A percentile compares a stretch with the other conserved stretches of the same genome.
Evolutionary conservation across 768 basidiomycete genomes (phyloP).

Genomic region (Podaxis mareebaensis): DNA sequence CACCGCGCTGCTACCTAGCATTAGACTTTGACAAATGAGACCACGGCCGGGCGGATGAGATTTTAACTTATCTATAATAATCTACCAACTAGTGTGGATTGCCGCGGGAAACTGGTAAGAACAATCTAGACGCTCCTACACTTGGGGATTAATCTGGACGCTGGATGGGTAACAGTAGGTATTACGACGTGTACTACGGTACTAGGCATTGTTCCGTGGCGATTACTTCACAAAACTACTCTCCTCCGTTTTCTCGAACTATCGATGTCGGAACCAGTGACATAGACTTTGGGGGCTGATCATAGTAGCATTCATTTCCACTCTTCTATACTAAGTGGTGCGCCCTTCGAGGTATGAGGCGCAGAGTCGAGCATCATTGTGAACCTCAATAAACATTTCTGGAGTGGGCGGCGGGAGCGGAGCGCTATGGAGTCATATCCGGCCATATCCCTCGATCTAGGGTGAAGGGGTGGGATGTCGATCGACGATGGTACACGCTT

Average conservation of each 20-base stretch:
- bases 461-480: background rate
- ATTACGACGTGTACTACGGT: background rate
- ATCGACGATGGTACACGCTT: background rate
- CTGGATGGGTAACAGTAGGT: background rate
- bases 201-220: background rate
- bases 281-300: background rate
- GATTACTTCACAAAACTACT: background rate
- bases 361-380: background rate
- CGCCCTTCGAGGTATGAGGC: background rate
- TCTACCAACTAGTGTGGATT: background rate
- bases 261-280: background rate
- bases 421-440: conserved; percentile 14
- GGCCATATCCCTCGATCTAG: conserved; percentile 5
- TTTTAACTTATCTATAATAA: conserved; percentile 5
- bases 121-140: background rate
- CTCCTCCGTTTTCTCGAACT: background rate
- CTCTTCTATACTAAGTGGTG: background rate
- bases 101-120: background rate
- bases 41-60: background rate
- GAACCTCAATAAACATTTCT: background rate
- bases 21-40: conserved; percentile 18
- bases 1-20: conserved; percentile 10
- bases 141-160: background rate
- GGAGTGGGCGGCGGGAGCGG: conserved; percentile 6
- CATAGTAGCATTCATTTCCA: background rate